A percentile compares a stretch with the other conserved stretches of the same genome.
phyloP scores from a whole-genome alignment of 352 stramenopile genomes.

The Globisporangium spinosum region DNA sequence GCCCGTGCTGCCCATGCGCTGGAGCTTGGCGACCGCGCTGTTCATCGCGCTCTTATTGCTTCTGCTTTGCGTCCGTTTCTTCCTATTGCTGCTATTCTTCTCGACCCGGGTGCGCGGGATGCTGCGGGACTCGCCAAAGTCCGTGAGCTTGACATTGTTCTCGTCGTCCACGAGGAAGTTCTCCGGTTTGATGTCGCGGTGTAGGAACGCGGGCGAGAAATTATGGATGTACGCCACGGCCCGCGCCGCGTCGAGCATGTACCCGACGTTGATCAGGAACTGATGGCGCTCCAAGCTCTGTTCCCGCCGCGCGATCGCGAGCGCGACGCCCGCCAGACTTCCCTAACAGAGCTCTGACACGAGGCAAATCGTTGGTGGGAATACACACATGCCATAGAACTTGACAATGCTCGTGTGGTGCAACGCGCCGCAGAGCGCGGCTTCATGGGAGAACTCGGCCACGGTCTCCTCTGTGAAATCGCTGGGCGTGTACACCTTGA shows the following conservation, averaged over 20 bases:
- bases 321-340: conserved; percentile 39
- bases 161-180: conserved; percentile 60
- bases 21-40: not conserved
- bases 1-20: conserved; percentile 8
- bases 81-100: not conserved
- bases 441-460: conserved; percentile 60
- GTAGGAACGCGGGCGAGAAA: conserved; percentile 54
- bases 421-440: conserved; percentile 42
- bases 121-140: conserved; percentile 59
- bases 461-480: conserved; percentile 51
- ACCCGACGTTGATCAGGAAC: conserved; percentile 45
- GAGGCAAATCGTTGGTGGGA: conserved; percentile 53
- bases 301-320: conserved; percentile 18
- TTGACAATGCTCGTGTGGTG: conserved; percentile 56
- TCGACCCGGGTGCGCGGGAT: conserved; percentile 22
- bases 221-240: conserved; percentile 61
- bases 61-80: not conserved
- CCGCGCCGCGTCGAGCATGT: conserved; percentile 58
- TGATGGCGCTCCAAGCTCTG: conserved; percentile 26
- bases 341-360: conserved; percentile 55
- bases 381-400: conserved; percentile 66
- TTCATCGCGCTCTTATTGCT: not conserved
- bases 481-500: conserved; percentile 62
- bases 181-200: conserved; percentile 59
- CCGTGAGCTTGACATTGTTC: conserved; percentile 57